These are phyloP conservation scores for Floccularia luteovirens DNA, from an alignment of 768 basidiomycete species.

Conservation along the genomic window DNA sequence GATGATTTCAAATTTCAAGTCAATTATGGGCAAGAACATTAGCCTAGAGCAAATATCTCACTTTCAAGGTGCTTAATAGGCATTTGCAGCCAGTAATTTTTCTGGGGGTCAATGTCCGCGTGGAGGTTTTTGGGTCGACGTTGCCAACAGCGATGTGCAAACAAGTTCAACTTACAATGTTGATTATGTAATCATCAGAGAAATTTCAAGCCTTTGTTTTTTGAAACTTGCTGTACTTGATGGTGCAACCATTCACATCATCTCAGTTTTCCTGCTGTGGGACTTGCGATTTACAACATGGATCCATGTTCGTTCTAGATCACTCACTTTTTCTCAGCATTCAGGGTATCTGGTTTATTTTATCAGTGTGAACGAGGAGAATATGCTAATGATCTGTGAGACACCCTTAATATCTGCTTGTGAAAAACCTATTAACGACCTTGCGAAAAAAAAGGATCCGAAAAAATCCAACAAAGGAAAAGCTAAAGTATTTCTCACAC, in stretches of 20 bases:
- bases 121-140: conserved; percentile 20
- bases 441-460: no score
- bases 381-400: not conserved
- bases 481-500: no score
- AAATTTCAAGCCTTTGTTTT: not conserved
- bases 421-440: no score
- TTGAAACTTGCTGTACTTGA: no score
- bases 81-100: conserved; percentile 34
- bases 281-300: not conserved
- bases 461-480: no score
- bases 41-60: conserved; percentile 24
- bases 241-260: no score
- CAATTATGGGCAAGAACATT: not conserved
- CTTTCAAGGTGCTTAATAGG: conserved; percentile 82
- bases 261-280: no score
- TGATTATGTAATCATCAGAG: conserved; percentile 17
- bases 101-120: conserved; percentile 16
- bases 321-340: not conserved
- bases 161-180: conserved; percentile 15
- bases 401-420: no score
- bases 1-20: not conserved
- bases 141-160: conserved; percentile 24
- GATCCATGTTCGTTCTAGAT: not conserved
- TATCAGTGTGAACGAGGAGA: not conserved
- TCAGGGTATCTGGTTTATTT: not conserved